Evolutionary conservation across 106 monocot species (phyloP).

Genomic region (Posidonia australis): DNA sequence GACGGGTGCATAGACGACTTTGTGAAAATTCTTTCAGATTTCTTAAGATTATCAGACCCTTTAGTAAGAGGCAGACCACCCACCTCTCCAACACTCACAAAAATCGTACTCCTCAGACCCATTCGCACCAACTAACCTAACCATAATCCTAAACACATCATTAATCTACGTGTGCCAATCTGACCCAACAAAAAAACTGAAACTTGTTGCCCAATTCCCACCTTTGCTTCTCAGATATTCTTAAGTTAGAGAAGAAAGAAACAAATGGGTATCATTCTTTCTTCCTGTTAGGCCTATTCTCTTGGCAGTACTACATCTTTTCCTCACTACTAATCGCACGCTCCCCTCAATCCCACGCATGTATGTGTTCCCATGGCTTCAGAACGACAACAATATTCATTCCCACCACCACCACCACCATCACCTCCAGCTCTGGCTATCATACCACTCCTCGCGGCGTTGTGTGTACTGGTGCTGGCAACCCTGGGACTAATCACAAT

Average conservation of each 20-base stretch:
- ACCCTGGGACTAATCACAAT: conserved; percentile 1
- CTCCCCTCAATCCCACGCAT: not conserved
- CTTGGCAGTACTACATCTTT: not conserved
- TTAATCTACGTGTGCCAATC: not conserved
- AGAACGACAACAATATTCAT: not conserved
- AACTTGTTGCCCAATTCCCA: not conserved
- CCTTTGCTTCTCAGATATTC: not conserved
- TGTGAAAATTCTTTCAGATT: too few species aligned
- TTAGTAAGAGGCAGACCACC: conserved; percentile 1
- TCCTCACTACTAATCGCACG: not conserved
- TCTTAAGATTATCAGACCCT: too few species aligned
- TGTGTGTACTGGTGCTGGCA: not conserved
- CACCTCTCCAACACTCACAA: not conserved
- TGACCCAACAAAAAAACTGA: not conserved
- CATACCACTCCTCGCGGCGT: not conserved
- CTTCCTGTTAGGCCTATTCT: too few species aligned
- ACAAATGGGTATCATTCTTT: not conserved
- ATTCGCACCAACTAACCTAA: not conserved
- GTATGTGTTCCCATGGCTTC: not conserved
- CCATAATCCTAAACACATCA: not conserved
- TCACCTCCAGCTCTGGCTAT: not conserved
- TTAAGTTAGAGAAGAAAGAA: conserved; percentile 1
- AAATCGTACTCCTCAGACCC: not conserved
- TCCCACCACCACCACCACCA: not conserved
- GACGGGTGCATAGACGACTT: too few species aligned